A percentile compares a stretch with the other conserved stretches of the same genome.
Conservation (phyloP, 148 eudicot species). For the Vaccinium vitisidaea region DNA sequence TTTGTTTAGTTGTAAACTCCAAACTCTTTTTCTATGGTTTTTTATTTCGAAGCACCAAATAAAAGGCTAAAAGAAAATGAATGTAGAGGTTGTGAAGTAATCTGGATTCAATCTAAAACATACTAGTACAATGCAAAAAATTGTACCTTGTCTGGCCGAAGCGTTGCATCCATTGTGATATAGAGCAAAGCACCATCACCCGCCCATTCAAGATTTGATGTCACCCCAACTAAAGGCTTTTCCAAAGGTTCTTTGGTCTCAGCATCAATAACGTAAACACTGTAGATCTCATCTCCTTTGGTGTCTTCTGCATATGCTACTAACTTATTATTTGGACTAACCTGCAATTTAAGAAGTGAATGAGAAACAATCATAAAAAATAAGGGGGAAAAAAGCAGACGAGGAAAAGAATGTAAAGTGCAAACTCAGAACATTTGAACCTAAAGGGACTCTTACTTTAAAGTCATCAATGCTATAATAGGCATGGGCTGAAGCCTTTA, state of each 20-base stretch:
- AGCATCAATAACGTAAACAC: slow-evolving; percentile 62
- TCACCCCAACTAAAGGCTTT: slow-evolving; percentile 65
- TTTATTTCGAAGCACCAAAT: no score
- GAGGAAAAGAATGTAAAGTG: not conserved
- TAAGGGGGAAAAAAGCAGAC: not conserved
- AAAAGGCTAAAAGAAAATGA: not conserved
- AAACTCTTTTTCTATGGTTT: no score
- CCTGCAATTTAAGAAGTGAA: slow-evolving; percentile 38
- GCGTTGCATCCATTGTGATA: slow-evolving; percentile 78
- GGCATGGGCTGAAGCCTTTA: slow-evolving; percentile 60
- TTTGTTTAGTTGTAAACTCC: no score
- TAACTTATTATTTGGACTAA: slow-evolving; percentile 73
- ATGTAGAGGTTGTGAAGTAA: not conserved
- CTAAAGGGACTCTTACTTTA: slow-evolving; percentile 36
- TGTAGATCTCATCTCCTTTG: slow-evolving; percentile 85
- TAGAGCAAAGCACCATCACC: slow-evolving; percentile 79
- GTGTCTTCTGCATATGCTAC: slow-evolving; percentile 97
- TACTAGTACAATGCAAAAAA: not conserved
- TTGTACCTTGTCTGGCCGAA: slow-evolving; percentile 86
- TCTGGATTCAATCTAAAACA: not conserved
- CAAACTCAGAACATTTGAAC: not conserved
- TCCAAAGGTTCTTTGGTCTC: slow-evolving; percentile 56
- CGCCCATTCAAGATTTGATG: slow-evolving; percentile 75
- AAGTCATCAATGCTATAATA: slow-evolving; percentile 66
- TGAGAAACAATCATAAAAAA: not conserved